These are phyloP conservation scores for Globisporangium alternatum DNA, from an alignment of 352 stramenopile species.

Conservation along the genomic window DNA sequence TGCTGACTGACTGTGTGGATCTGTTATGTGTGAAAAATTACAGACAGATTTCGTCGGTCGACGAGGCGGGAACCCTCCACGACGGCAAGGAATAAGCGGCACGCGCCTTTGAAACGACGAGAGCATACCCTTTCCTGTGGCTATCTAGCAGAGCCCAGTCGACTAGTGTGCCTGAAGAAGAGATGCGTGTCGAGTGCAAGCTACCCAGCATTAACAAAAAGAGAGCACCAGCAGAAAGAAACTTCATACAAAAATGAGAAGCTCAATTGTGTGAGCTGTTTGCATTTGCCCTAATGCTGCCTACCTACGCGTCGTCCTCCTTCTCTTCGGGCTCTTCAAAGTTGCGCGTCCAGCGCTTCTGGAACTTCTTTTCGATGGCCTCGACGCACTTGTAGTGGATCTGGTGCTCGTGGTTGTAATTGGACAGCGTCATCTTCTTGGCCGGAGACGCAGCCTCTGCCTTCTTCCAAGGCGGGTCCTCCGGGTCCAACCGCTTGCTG, in stretches of 20 bases:
- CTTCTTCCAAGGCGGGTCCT: slow-evolving; percentile 65
- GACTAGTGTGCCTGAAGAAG: not conserved
- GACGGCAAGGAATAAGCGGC: slow-evolving; percentile 60
- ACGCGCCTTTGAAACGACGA: not conserved
- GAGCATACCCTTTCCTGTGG: not conserved
- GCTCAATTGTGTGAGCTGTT: not conserved
- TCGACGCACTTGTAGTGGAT: slow-evolving; percentile 83
- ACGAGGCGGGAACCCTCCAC: slow-evolving; percentile 80
- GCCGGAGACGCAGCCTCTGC: slow-evolving; percentile 40
- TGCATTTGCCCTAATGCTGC: not conserved
- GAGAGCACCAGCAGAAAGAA: not conserved
- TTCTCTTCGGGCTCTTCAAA: slow-evolving; percentile 37
- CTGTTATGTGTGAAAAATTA: slow-evolving; percentile 1
- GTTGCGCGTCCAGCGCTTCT: slow-evolving; percentile 63
- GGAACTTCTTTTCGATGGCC: slow-evolving; percentile 62
- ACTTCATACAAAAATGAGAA: not conserved
- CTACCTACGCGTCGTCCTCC: slow-evolving; percentile 9
- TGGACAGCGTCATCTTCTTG: slow-evolving; percentile 72
- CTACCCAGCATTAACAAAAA: not conserved
- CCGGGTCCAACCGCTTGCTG: slow-evolving; percentile 74
- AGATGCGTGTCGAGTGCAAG: not conserved
- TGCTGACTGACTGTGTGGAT: slow-evolving; percentile 17
- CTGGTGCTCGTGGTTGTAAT: slow-evolving; percentile 78
- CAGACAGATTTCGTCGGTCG: slow-evolving; percentile 89
- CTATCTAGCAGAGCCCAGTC: not conserved